Percentiles rank a stretch among this genome's conserved stretches.
Conservation (phyloP, 768 basidiomycete species). For the Imleria badia region DNA sequence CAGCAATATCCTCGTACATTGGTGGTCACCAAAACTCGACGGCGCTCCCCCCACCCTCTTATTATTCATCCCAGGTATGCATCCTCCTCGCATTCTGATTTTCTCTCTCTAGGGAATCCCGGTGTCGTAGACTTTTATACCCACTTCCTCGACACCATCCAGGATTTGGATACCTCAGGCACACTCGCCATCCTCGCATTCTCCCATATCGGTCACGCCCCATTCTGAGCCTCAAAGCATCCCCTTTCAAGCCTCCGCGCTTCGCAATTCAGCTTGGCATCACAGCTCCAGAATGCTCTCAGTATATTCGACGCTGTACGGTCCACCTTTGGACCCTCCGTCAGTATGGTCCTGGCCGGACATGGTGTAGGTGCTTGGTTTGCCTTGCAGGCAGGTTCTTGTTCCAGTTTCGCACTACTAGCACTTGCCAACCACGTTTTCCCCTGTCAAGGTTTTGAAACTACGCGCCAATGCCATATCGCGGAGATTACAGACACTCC, state of each 20-base stretch:
- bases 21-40: constrained; percentile 44
- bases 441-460: constrained; percentile 48
- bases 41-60: constrained; percentile 32
- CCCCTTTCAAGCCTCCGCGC: constrained; percentile 11
- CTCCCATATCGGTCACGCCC: constrained; percentile 66
- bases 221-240: constrained; percentile 23
- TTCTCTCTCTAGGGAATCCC: constrained; percentile 41
- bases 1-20: constrained; percentile 41
- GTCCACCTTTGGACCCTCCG: constrained; percentile 30
- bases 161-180: constrained; percentile 33
- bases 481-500: constrained; percentile 58
- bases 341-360: constrained; percentile 50
- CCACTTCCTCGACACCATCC: constrained; percentile 57
- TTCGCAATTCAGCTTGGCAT: constrained; percentile 37
- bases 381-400: constrained; percentile 47
- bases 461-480: constrained; percentile 41
- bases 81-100: background rate
- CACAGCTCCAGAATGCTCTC: constrained; percentile 55
- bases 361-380: constrained; percentile 81
- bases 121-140: constrained; percentile 69
- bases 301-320: constrained; percentile 50
- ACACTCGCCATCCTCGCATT: constrained; percentile 56
- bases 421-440: background rate
- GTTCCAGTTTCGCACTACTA: background rate
- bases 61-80: constrained; percentile 50